Evolutionary conservation across 1,139 yeast species (phyloP).

Genomic region (Blastobotrys indianensis): DNA sequence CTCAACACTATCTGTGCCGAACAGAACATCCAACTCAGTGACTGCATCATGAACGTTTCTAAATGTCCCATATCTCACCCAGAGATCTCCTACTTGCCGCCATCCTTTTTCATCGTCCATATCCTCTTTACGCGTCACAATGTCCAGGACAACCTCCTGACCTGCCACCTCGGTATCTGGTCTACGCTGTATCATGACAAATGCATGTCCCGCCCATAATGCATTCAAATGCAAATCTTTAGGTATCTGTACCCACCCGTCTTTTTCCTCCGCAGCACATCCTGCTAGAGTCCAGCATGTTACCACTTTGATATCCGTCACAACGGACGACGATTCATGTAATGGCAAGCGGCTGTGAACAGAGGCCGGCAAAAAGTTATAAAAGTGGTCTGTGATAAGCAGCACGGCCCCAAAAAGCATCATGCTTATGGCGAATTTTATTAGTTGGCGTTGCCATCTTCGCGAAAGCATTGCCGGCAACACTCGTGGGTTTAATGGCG

Average conservation of each 20-base stretch:
- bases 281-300: conserved; percentile 26
- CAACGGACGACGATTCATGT: conserved; percentile 26
- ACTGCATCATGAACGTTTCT: conserved; percentile 32
- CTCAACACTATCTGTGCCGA: conserved; percentile 67
- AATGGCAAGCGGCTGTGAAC: conserved; percentile 29
- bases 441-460: conserved; percentile 27
- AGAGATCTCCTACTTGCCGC: conserved; percentile 37
- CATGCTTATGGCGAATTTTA: conserved; percentile 22
- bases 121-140: conserved; percentile 2
- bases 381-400: conserved; percentile 25
- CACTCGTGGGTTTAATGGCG: too few species aligned
- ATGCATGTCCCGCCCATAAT: conserved; percentile 31
- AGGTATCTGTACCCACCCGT: conserved; percentile 31
- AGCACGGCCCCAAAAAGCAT: conserved; percentile 18
- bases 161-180: conserved; percentile 15
- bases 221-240: conserved; percentile 32
- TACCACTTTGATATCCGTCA: conserved; percentile 30
- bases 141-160: conserved; percentile 8
- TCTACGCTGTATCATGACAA: conserved; percentile 25
- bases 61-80: conserved; percentile 43
- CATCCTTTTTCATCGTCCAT: conserved; percentile 30
- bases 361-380: conserved; percentile 30
- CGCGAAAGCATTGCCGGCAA: conserved; percentile 21
- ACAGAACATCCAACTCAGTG: conserved; percentile 55
- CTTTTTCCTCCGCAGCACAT: conserved; percentile 22